Conservation (phyloP, 805 yeast species). For the Yarrowia alimentaria region DNA sequence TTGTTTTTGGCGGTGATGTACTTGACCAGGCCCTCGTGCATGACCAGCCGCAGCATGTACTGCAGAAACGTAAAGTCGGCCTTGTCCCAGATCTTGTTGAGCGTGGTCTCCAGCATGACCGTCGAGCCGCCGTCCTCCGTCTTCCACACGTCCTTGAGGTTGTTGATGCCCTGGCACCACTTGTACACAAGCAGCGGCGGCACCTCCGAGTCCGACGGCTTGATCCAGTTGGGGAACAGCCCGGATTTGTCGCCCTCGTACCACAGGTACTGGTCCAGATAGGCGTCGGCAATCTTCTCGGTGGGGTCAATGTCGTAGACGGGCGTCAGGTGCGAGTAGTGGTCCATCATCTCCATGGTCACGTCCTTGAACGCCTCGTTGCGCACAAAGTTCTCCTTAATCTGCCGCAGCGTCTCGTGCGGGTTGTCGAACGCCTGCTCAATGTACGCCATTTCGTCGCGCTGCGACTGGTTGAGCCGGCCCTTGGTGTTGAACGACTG, state of each 20-base stretch:
- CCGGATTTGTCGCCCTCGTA: slow-evolving; percentile 86
- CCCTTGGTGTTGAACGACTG: slow-evolving; percentile 74
- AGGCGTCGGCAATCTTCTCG: slow-evolving; percentile 95
- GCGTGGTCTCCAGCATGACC: slow-evolving; percentile 76
- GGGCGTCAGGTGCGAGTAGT: slow-evolving; percentile 78
- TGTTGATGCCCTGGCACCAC: slow-evolving; percentile 91
- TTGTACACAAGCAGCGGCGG: slow-evolving; percentile 90
- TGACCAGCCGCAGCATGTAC: slow-evolving; percentile 70
- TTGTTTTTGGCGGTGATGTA: slow-evolving; percentile 89
- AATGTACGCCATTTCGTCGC: slow-evolving; percentile 89
- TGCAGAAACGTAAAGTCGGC: slow-evolving; percentile 85
- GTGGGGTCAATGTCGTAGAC: slow-evolving; percentile 86
- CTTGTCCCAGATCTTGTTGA: slow-evolving; percentile 74
- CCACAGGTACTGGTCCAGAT: slow-evolving; percentile 93
- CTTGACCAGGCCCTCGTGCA: slow-evolving; percentile 91
- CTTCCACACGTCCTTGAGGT: slow-evolving; percentile 76
- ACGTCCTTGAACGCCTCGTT: slow-evolving; percentile 92
- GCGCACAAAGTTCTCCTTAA: slow-evolving; percentile 77
- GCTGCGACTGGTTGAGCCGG: slow-evolving; percentile 76
- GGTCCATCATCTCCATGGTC: slow-evolving; percentile 84
- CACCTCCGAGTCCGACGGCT: slow-evolving; percentile 90
- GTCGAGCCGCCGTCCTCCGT: slow-evolving; percentile 69
- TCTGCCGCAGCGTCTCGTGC: slow-evolving; percentile 81
- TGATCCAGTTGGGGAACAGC: slow-evolving; percentile 92
- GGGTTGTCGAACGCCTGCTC: slow-evolving; percentile 98